phyloP scores from a whole-genome alignment of 2,329 filamentous ascomycete species.

The Colletotrichum sublineola region DNA sequence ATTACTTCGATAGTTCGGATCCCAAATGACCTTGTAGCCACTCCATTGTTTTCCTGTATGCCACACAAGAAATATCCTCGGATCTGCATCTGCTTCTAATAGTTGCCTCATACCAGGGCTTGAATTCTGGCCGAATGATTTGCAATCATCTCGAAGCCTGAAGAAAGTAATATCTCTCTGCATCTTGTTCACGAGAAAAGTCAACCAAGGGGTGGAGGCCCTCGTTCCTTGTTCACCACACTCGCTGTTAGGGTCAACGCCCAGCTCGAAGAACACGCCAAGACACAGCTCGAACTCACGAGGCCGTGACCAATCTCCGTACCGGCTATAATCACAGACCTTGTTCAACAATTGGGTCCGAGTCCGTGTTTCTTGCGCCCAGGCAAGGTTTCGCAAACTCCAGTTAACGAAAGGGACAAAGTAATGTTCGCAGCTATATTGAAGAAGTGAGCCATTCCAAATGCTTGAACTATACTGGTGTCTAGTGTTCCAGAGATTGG shows the following conservation, averaged over 20 bases:
- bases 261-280: neutral
- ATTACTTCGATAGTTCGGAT: neutral
- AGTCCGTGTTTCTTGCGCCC: neutral
- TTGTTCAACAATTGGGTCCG: neutral
- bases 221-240: neutral
- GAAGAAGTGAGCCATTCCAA: neutral
- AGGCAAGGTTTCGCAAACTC: neutral
- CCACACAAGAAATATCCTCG: neutral
- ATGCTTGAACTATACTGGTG: neutral
- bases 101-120: neutral
- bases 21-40: neutral
- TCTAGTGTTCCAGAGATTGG: neutral
- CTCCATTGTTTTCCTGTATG: neutral
- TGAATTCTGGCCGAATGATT: neutral
- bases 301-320: neutral
- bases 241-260: neutral
- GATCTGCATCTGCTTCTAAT: neutral
- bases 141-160: neutral
- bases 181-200: neutral
- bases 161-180: too few relatives aligned
- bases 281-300: neutral
- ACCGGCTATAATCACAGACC: neutral
- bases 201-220: neutral
- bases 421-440: neutral
- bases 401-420: neutral